Percentiles rank a stretch among this genome's conserved stretches.
Conservation (phyloP, 2,329 filamentous ascomycete genomes). For the Pestalotiopsis sp. region DNA sequence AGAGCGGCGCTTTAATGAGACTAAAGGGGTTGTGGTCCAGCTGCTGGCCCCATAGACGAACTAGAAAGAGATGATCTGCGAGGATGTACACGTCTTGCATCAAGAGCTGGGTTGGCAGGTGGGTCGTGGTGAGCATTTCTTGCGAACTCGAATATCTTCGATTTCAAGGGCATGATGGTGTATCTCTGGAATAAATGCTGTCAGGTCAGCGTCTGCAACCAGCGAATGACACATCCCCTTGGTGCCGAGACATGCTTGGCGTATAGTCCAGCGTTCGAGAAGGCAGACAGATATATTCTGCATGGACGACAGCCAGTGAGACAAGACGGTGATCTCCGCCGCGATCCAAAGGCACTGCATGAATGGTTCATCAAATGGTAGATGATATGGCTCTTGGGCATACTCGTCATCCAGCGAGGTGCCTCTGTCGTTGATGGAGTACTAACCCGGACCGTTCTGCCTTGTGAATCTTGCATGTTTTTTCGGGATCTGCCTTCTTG, state of each 20-base stretch:
- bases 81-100: background rate
- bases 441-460: background rate
- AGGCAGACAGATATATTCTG: background rate
- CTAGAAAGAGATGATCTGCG: slow-evolving; percentile 3
- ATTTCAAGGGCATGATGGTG: background rate
- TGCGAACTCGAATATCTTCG: background rate
- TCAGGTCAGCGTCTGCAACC: background rate
- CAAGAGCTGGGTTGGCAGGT: background rate
- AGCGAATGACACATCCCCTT: background rate
- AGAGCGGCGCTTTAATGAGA: background rate
- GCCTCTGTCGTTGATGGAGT: background rate
- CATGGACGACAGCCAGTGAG: background rate
- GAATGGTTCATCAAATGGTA: background rate
- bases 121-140: background rate
- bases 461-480: background rate
- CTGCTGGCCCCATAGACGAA: background rate
- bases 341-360: background rate
- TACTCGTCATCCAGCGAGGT: background rate
- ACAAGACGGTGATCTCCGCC: background rate
- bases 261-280: background rate
- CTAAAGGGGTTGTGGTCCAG: background rate
- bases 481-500: background rate
- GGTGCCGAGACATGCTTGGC: background rate
- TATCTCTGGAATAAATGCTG: background rate
- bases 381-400: background rate